phyloP scores from a whole-genome alignment of 129 eudicot genomes.

The Scalesia atractyloides region DNA sequence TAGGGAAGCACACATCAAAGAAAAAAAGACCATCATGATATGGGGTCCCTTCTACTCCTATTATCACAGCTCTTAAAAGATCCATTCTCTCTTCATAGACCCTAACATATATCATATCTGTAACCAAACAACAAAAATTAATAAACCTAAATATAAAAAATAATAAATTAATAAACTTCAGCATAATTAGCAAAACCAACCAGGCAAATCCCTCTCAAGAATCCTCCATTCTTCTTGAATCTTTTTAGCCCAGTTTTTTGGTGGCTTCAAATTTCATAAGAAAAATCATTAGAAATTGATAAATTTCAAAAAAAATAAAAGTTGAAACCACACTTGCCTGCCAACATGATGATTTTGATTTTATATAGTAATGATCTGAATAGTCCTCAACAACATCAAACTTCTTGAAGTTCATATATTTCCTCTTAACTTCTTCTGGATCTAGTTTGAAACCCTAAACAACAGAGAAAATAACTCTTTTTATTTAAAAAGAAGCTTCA shows the following conservation, averaged over 20 bases:
- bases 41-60: slow-evolving; percentile 92
- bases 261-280: slow-evolving; percentile 38
- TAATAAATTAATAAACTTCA: neutral
- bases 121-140: neutral
- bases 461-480: neutral
- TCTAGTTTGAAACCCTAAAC: slow-evolving; percentile 4
- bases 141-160: neutral
- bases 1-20: slow-evolving; percentile 75
- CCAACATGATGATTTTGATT: slow-evolving; percentile 14
- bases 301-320: neutral
- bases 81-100: slow-evolving; percentile 91
- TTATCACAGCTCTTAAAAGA: slow-evolving; percentile 81
- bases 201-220: slow-evolving; percentile 68
- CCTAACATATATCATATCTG: slow-evolving; percentile 76
- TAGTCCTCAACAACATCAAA: slow-evolving; percentile 75
- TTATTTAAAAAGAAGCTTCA: neutral
- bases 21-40: slow-evolving; percentile 88
- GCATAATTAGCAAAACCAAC: slow-evolving; percentile 33
- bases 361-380: slow-evolving; percentile 57
- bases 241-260: slow-evolving; percentile 60
- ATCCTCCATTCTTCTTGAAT: slow-evolving; percentile 85
- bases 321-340: slow-evolving; percentile 45
- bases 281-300: neutral
- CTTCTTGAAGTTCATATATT: slow-evolving; percentile 45
- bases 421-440: slow-evolving; percentile 39